Evolutionary conservation across 2,329 filamentous ascomycete species (phyloP).

Genomic region (Westerdykella sp.): DNA sequence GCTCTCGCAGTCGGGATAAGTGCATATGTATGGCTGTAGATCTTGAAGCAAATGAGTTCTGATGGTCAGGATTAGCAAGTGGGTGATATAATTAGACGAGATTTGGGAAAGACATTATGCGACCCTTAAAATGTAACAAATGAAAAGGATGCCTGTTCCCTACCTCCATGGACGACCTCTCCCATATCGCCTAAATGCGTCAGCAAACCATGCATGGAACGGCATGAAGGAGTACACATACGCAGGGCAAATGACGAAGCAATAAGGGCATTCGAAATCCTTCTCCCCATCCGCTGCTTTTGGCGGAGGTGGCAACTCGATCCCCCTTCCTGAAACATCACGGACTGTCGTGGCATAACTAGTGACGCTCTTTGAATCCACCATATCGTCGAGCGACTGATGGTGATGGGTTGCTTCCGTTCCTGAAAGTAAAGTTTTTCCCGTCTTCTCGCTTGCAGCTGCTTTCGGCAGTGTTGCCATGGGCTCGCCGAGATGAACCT

Average conservation of each 20-base stretch:
- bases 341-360: slow-evolving; percentile 33
- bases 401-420: slow-evolving; percentile 35
- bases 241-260: slow-evolving; percentile 35
- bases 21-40: slow-evolving; percentile 35
- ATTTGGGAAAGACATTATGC: not conserved
- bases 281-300: slow-evolving; percentile 25
- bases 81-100: not conserved
- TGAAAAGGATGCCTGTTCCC: not conserved
- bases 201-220: too few species aligned
- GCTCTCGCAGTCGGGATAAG: slow-evolving; percentile 26
- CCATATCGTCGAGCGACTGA: slow-evolving; percentile 32
- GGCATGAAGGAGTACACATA: too few species aligned
- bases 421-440: slow-evolving; percentile 31
- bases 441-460: slow-evolving; percentile 27
- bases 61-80: not conserved
- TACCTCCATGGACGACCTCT: slow-evolving; percentile 27
- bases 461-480: slow-evolving; percentile 7
- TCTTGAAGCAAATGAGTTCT: slow-evolving; percentile 33
- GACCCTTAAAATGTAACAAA: too few species aligned
- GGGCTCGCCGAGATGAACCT: slow-evolving; percentile 7
- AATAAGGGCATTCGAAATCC: slow-evolving; percentile 37
- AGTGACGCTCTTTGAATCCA: slow-evolving; percentile 32
- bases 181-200: slow-evolving; percentile 18
- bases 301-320: slow-evolving; percentile 31
- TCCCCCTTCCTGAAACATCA: slow-evolving; percentile 29